Evolutionary conservation across 148 eudicot genomes (phyloP), one percentile per base, ranked within the genome.

Genomic region (Chenopodium suecicum): DNA sequence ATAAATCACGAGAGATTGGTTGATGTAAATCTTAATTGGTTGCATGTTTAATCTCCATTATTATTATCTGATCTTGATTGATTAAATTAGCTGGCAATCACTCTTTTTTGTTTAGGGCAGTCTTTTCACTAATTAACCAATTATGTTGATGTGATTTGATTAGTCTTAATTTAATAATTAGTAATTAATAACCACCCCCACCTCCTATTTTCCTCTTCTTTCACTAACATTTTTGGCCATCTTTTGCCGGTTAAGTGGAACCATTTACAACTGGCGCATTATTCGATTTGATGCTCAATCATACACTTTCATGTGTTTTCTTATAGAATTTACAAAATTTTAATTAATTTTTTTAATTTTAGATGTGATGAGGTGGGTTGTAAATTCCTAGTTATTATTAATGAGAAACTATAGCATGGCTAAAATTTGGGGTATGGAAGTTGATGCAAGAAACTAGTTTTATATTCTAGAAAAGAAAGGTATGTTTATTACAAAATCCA

Each of bases 21-120:
- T 23, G 32, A 72, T 37, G 48, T 67, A 56, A 31, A 25, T 70
- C 58, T 44, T 34, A 67, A 68, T 47, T 68, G 62, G 47, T 70
- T 78, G 80, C 60, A 41, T 46, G 72, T 78, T 34, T 78, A 64
- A 78, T 63, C 71, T 64, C 16, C 60, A 65, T 34, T 78, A 46
- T 65, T 63, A 58, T 65, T 25, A 60, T 46, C 32, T 31, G 32
- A 31, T 31, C 47, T 68, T 6, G 44, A 8, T 37, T 60, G 83
- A 25, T 72, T 81, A 81, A 73, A 68, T 79, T 88, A 85, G 92
- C 87, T 90, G 92, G 90, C 89, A 85, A 88, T 83, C 87, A 86
- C 85, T 81, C 82, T 64, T 60, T 46, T 72, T 68, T 52, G 16
- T 50, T 75, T 81, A n/a, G 81, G 70, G 68, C 75, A 78, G 52